Conservation (phyloP, 768 basidiomycete genomes). For the Trametes punicea region DNA sequence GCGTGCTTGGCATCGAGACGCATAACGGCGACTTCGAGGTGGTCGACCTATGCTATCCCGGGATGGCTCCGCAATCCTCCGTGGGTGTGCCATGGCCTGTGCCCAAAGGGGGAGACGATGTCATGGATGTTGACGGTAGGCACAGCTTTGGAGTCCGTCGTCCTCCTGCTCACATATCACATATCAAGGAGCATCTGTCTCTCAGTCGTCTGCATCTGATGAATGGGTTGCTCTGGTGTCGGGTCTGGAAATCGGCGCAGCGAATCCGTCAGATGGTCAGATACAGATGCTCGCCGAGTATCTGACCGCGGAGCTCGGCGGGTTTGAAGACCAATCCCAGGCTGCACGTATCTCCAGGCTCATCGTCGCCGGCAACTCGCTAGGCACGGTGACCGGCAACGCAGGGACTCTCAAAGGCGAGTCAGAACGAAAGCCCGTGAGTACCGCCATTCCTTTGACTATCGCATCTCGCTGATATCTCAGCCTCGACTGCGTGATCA, state of each 20-base stretch:
- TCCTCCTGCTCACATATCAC: not conserved
- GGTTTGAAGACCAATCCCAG: slow-evolving; percentile 55
- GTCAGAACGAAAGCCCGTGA: slow-evolving; percentile 53
- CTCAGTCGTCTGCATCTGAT: slow-evolving; percentile 34
- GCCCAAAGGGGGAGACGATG: slow-evolving; percentile 28
- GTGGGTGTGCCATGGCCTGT: slow-evolving; percentile 21
- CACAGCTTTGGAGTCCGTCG: not conserved
- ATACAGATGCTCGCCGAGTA: slow-evolving; percentile 90
- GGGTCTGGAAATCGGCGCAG: slow-evolving; percentile 75
- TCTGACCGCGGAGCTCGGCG: slow-evolving; percentile 80
- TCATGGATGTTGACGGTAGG: slow-evolving; percentile 74
- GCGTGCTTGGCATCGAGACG: slow-evolving; percentile 88
- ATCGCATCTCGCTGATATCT: not conserved
- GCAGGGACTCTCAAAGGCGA: slow-evolving; percentile 28
- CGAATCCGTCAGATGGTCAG: slow-evolving; percentile 61
- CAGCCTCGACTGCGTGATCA: slow-evolving; percentile 30
- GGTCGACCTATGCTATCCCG: slow-evolving; percentile 82
- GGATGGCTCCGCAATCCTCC: slow-evolving; percentile 64
- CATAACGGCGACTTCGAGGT: slow-evolving; percentile 90
- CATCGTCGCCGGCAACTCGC: slow-evolving; percentile 87
- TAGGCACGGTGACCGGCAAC: slow-evolving; percentile 49
- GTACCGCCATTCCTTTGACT: slow-evolving; percentile 22
- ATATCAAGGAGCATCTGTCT: not conserved
- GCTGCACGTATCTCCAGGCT: slow-evolving; percentile 78
- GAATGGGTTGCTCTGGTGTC: slow-evolving; percentile 86